Base-by-base conservation (phyloP, 2,329 filamentous ascomycete genomes). In the Myriangium duriaei region DNA sequence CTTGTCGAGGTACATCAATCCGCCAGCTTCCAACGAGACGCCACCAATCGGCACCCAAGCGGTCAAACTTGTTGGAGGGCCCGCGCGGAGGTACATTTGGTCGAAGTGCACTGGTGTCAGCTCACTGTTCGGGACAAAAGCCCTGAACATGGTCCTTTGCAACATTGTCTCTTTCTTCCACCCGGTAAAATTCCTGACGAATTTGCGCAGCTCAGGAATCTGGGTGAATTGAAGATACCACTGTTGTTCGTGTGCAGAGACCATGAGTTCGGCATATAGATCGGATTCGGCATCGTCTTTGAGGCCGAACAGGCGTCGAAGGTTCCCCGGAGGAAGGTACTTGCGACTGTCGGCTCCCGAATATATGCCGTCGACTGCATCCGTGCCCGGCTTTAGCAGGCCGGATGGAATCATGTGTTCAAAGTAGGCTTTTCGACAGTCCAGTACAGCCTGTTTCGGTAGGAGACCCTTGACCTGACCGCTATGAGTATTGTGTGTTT, bases 21-120 rank as follows among this genome's bases (percentile, higher is more conserved):
- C 63, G 3, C 62, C 60, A 4, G 61, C 61, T 19, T 51, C 48
- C 3, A 51, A 34, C 1, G 44, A 41, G 18, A 51, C 51, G 37
- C 63, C 56, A 29, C 62, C 62, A 14, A 65, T 61, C 1, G 55
- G 55, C 1, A 57, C 51, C 54, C 55, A 57, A 11, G 52, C 55
- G 2, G 54, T 57, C 5, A 57, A 37, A n/a, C 51, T 51, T 4
- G 49, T 47, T 13, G 54, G 52, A 13, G 58, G 51, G 4, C 60
- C 60, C 11, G 47, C 55, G 11, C 61, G 52, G 4, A 65, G 51
- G 43, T 63, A 65, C 24, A 60, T 47, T 29, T 59, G 52, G 41
- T 64, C 61, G 44, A 64, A 63, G 43, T 65, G 61, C 3, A 63
- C 54, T 3, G 57, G 59, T 1, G 59, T 63, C 29, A 52, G 52